Base-by-base conservation (phyloP, 805 yeast species). In the Sugiyamaella americana region DNA sequence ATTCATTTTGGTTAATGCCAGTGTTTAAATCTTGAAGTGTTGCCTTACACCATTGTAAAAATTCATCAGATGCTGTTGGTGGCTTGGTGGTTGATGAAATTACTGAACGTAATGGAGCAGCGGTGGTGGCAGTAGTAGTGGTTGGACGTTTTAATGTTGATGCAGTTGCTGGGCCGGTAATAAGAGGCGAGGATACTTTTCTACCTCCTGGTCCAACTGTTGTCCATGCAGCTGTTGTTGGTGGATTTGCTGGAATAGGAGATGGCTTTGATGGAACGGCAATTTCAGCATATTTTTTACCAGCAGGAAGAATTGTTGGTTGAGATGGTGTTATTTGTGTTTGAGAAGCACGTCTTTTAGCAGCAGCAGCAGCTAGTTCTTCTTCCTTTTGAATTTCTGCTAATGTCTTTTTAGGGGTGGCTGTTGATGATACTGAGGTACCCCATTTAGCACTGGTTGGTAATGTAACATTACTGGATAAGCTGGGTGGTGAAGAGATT, bases 1-100 rank as follows among this genome's bases (percentile, higher is more conserved):
- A 79, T 61, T 85, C 96, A 52, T 82, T 85, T 41, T 74, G 74
- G 37, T 87, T 81, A 36, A 89, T 88, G 16, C 86, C 82, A 6
- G 81, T 75, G 60, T 86, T 82, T 61, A 91, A 71, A 51, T 75
- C 79, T 46, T 57, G 54, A 41, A 69, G 62, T 13, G 65, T 43
- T 20, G 53, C 35, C 22, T 66, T 61, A 53, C 68, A 64, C 74
- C 74, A 69, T 43, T 63, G 62, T 10, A 69, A 48, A 44, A 70
- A 68, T 51, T 65, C 71, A 26, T 65, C 70, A 13, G 62, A 49
- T 43, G 51, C 41, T 16, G 48, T 36, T 2, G 37, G 37, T 40
- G 36, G 32, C 43, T 3, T 21, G 20, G 37, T 13, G 5, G 37
- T 17, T 6, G 26, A 17, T 8, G 41, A 38, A 6, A 38, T 21